Percentiles rank a stretch among this genome's conserved stretches.
Evolutionary conservation across 225 moss, liverwort and hornwort species (phyloP).

Genomic region (Polytrichum formosum): DNA sequence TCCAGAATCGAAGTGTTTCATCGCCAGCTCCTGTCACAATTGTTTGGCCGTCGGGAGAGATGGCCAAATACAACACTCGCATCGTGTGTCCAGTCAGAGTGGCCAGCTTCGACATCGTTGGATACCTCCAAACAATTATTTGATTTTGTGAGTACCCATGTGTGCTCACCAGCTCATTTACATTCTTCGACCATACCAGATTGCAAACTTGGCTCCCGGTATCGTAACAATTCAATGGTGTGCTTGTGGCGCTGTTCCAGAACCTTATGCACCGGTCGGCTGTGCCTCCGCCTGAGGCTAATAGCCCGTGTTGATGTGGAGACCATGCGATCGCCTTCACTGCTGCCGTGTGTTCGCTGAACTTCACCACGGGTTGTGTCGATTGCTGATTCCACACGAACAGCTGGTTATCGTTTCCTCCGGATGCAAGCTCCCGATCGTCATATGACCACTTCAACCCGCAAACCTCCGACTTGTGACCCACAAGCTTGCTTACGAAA

Average conservation of each 20-base stretch:
- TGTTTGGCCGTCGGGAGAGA: conserved; percentile 97
- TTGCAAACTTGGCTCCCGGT: conserved; percentile 98
- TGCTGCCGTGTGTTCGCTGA: conserved; percentile 98
- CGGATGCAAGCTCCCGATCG: conserved; percentile 94
- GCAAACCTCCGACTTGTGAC: conserved; percentile 97
- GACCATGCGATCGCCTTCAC: conserved; percentile 99
- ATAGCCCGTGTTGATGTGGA: conserved; percentile 88
- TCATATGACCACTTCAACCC: conserved; percentile 98
- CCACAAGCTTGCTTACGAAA: conserved; percentile 80
- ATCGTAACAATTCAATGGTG: conserved; percentile 84
- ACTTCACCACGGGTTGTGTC: conserved; percentile 88
- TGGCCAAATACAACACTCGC: conserved; percentile 92
- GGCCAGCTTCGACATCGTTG: conserved; percentile 96
- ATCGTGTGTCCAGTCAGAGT: conserved; percentile 93
- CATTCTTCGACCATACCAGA: conserved; percentile 98
- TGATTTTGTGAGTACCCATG: conserved; percentile 99
- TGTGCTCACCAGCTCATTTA: conserved; percentile 97
- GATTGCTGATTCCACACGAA: conserved; percentile 97
- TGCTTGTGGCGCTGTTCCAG: conserved; percentile 93
- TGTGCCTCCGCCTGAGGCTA: conserved; percentile 96
- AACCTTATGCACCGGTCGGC: conserved; percentile 94
- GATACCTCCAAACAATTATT: conserved; percentile 96
- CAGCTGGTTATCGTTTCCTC: conserved; percentile 97
- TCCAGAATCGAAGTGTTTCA: conserved; percentile 97
- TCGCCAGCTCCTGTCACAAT: conserved; percentile 98